Conservation (phyloP, 2,329 filamentous ascomycete genomes). For the Aureobasidium mangrovei region DNA sequence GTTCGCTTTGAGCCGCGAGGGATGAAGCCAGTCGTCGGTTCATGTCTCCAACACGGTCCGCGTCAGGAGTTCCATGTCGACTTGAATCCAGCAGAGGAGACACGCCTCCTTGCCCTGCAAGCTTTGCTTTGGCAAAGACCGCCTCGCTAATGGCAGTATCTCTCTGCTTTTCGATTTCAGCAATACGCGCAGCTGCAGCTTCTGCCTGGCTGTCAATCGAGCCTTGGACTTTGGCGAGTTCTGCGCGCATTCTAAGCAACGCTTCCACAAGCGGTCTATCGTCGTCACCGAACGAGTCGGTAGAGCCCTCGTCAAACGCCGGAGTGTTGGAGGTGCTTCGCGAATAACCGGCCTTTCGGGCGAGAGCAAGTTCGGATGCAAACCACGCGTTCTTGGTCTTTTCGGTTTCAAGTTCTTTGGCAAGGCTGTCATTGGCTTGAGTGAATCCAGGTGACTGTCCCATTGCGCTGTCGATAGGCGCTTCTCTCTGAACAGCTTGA, state of each 20-base stretch:
- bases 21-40: slow-evolving; percentile 75
- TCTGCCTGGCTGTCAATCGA: slow-evolving; percentile 84
- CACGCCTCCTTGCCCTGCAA: slow-evolving; percentile 67
- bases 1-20: slow-evolving; percentile 66
- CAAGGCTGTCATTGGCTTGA: slow-evolving; percentile 61
- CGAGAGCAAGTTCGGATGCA: slow-evolving; percentile 85
- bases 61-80: slow-evolving; percentile 51
- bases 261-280: slow-evolving; percentile 89
- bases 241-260: slow-evolving; percentile 79
- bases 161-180: slow-evolving; percentile 87
- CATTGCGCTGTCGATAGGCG: slow-evolving; percentile 36
- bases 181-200: slow-evolving; percentile 77
- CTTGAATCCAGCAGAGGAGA: slow-evolving; percentile 32
- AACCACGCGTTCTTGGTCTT: slow-evolving; percentile 94
- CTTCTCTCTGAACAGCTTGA: slow-evolving; percentile 6
- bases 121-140: slow-evolving; percentile 85
- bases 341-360: slow-evolving; percentile 81
- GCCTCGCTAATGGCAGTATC: slow-evolving; percentile 93
- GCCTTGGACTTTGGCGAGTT: slow-evolving; percentile 79
- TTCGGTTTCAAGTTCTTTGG: slow-evolving; percentile 77
- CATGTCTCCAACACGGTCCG: slow-evolving; percentile 65
- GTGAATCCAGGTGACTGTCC: slow-evolving; percentile 53
- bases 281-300: slow-evolving; percentile 80
- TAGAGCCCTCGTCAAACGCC: slow-evolving; percentile 63
- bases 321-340: slow-evolving; percentile 53